These are phyloP conservation scores for Malus sieversii DNA, from an alignment of 306 rosid genomes.

Conservation along the genomic window DNA sequence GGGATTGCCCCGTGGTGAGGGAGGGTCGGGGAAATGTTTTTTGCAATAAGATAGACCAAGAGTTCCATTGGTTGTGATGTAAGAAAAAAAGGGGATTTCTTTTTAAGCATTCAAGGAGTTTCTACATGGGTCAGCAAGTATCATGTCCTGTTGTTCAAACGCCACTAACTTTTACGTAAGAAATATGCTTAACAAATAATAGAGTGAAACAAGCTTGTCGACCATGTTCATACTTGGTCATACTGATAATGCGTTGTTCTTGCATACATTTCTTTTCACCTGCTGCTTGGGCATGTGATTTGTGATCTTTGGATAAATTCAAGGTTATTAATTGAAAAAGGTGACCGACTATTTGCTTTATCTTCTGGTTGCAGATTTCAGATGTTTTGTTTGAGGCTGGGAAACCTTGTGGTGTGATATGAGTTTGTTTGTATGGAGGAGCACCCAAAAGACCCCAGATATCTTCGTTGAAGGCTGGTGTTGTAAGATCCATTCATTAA, in stretches of 20 bases:
- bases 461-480: constrained; percentile 70
- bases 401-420: constrained; percentile 60
- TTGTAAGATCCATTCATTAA: constrained; percentile 42
- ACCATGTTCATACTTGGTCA: background rate
- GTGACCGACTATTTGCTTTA: constrained; percentile 12
- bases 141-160: background rate
- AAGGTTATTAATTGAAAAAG: background rate
- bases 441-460: constrained; percentile 85
- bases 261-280: background rate
- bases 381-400: constrained; percentile 86
- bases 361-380: constrained; percentile 55
- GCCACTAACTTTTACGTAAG: background rate
- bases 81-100: background rate
- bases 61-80: background rate
- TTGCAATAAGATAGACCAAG: background rate
- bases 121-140: background rate
- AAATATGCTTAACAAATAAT: background rate
- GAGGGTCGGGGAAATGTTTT: background rate
- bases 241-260: background rate
- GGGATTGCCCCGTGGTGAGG: no score
- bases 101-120: background rate
- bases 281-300: background rate
- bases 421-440: constrained; percentile 89
- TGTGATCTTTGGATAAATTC: background rate
- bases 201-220: background rate